Conservation (phyloP, 2,329 filamentous ascomycete genomes). For the Chaetomium sp. region DNA sequence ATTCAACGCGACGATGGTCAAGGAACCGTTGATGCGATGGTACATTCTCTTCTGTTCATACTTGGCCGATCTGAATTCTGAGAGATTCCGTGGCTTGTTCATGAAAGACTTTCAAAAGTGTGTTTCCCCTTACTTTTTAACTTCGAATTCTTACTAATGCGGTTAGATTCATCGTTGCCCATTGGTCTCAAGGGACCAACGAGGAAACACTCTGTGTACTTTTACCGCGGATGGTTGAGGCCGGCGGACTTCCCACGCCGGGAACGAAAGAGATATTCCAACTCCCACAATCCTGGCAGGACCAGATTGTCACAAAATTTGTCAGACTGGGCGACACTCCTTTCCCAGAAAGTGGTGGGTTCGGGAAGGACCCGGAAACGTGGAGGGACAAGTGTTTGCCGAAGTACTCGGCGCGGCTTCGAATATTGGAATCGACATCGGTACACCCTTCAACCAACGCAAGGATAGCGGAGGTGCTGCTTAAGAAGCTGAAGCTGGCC, state of each 20-base stretch:
- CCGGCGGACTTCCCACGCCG: constrained; percentile 46
- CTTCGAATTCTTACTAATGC: constrained; percentile 18
- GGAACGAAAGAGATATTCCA: constrained; percentile 48
- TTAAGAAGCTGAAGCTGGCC: constrained; percentile 59
- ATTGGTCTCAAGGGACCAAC: constrained; percentile 62
- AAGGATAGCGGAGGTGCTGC: constrained; percentile 58
- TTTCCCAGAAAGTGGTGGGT: constrained; percentile 57
- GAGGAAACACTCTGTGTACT: constrained; percentile 64
- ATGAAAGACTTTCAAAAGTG: constrained; percentile 75
- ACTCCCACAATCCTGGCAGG: constrained; percentile 64
- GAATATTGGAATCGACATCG: constrained; percentile 53
- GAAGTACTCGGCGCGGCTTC: constrained; percentile 61
- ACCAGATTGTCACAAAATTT: constrained; percentile 65
- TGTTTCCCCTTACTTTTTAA: constrained; percentile 15
- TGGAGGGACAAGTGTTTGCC: constrained; percentile 59
- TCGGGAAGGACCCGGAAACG: constrained; percentile 54
- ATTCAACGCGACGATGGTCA: constrained; percentile 58
- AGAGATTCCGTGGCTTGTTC: constrained; percentile 73
- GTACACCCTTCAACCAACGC: constrained; percentile 62
- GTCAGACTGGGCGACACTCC: constrained; percentile 57
- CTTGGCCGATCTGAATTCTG: constrained; percentile 64
- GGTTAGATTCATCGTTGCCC: constrained; percentile 62
- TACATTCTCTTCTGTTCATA: constrained; percentile 84
- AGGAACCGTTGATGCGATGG: constrained; percentile 58
- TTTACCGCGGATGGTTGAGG: constrained; percentile 57